Evolutionary conservation across 768 basidiomycete species (phyloP).

Genomic region (Inosperma sp.): DNA sequence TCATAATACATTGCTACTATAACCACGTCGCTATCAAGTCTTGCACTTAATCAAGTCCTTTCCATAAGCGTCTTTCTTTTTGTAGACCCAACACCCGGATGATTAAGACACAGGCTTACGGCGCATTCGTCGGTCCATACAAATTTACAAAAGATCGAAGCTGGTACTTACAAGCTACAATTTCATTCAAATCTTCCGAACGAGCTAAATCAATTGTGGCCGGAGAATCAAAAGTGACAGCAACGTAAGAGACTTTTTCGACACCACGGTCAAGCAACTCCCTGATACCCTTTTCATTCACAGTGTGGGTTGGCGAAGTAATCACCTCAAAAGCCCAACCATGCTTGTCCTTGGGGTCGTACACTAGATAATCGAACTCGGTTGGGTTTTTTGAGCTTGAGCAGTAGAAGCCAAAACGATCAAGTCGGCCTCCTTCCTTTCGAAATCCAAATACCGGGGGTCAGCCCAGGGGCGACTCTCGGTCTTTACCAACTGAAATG

Average conservation of each 20-base stretch:
- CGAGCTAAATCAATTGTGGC: background rate
- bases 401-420: background rate
- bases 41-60: no score
- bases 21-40: no score
- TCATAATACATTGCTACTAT: no score
- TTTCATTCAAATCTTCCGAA: background rate
- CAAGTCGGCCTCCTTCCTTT: background rate
- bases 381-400: background rate
- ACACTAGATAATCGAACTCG: background rate
- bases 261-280: background rate
- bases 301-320: constrained; percentile 1
- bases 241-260: background rate
- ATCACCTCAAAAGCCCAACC: constrained; percentile 2
- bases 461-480: no score
- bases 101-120: no score
- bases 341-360: constrained; percentile 1
- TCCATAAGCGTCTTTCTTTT: no score
- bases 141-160: no score
- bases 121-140: no score
- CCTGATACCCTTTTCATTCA: background rate
- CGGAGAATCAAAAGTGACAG: background rate
- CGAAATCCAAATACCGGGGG: background rate
- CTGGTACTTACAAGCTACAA: no score
- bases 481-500: background rate
- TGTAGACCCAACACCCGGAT: no score